Evolutionary conservation across 2,329 filamentous ascomycete genomes (phyloP), one percentile per base, ranked within the genome.

Genomic region (Zymoseptoria passerinii): DNA sequence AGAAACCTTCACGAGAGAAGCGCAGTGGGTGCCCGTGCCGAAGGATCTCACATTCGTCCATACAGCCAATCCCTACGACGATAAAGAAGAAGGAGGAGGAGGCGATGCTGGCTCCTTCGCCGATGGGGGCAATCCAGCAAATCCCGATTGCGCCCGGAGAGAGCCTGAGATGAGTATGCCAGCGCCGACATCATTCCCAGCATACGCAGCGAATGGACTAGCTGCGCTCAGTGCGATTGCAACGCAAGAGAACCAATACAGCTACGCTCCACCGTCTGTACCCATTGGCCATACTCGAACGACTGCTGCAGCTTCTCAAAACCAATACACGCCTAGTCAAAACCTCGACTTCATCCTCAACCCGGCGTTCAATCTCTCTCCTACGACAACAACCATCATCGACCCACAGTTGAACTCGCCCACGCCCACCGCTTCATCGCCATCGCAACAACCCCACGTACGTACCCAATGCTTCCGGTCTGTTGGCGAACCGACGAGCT

Each of bases 11-110:
- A 76, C 80, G 58, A 77, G 82, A 59, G 75, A 81, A 59, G 82
- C 78, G 58, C 75, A 82, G n/a, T 86, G 83, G 83, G 74, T 86
- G 35, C 80, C 83, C 60, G 79, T 86, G 29, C 83, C 83, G 2
- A 81, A 79, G 64, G 77, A 82, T 63, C 76, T 86, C 49, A 82
- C 81, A 6, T 86, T 86, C 65, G 77, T 84, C 65, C 80, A 85
- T 66, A 83, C 82, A 58, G 81, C 78, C 48, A 83, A 86, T 66
- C 83, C 83, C 2, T 85, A 83, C 67, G 78, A 81, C 27, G 81
- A 83, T 53, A 65, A 70, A 50, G 66, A 69, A 9, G 64, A 56
- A 28, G 64, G 64, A 20, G 63, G 50, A 19, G 20, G 57, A 27
- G 28, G n/a, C n/a, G n/a, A 28, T 13, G 50, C 53, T 19, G 35